These are phyloP conservation scores for Juncus effusus DNA, from an alignment of 176 grass and related monocot species.

Conservation along the genomic window DNA sequence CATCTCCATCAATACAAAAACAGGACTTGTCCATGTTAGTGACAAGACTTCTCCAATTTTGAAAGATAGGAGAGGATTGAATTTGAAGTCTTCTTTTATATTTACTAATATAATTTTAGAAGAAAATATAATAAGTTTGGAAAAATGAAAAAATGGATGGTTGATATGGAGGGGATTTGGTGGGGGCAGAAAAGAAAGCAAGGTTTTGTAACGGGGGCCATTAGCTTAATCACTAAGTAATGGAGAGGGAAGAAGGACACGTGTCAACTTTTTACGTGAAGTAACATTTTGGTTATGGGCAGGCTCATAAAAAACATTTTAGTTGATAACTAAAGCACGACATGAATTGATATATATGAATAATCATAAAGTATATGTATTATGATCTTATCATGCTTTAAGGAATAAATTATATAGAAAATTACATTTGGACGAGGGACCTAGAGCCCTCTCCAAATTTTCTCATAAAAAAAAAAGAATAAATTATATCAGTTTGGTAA, in stretches of 20 bases:
- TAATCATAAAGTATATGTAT: not conserved
- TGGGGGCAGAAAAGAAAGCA: conserved; percentile 34
- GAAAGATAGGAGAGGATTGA: not conserved
- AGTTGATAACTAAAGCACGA: not conserved
- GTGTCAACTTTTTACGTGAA: conserved; percentile 9
- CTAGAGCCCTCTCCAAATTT: no score
- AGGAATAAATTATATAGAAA: not conserved
- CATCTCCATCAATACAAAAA: no score
- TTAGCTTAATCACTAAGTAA: conserved; percentile 80
- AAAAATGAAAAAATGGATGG: not conserved
- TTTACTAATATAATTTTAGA: not conserved
- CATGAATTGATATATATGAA: not conserved
- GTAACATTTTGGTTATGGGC: no score
- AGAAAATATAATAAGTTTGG: not conserved
- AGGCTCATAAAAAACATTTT: not conserved
- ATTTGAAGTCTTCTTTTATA: not conserved
- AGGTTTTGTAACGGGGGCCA: not conserved
- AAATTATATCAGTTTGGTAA: no score
- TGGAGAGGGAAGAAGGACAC: conserved; percentile 13
- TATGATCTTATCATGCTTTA: not conserved
- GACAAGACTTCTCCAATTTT: no score
- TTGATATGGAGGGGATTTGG: conserved; percentile 23
- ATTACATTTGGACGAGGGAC: no score
- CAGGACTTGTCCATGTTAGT: no score
- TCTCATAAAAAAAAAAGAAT: no score